These are phyloP conservation scores for Trichophyton schoenleinii DNA, from an alignment of 2,329 filamentous ascomycete genomes.

Conservation along the genomic window DNA sequence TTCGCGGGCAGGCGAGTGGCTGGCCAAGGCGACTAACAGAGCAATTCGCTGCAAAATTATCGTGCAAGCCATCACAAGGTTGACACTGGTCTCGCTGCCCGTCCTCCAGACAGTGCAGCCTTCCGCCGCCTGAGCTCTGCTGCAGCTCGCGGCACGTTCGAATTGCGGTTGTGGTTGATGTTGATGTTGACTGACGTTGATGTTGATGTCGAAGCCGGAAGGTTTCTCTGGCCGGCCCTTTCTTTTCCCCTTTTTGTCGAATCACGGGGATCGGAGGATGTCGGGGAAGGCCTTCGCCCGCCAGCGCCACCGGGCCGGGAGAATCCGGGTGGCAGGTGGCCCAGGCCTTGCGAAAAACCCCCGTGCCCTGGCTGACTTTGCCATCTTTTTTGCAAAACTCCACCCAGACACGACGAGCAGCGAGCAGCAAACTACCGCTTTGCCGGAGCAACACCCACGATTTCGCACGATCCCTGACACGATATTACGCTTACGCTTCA, in stretches of 20 bases:
- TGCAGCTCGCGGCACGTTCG: no score
- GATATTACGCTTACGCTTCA: neutral
- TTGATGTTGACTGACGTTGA: neutral
- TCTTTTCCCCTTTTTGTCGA: neutral
- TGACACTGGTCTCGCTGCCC: neutral
- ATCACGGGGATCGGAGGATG: neutral
- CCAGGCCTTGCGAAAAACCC: neutral
- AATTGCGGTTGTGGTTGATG: neutral
- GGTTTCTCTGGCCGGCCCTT: neutral
- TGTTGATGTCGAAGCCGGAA: neutral
- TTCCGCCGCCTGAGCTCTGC: no score
- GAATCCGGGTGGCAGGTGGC: constrained; percentile 1
- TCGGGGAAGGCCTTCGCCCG: neutral
- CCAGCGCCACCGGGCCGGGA: neutral
- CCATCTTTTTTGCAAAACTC: neutral
- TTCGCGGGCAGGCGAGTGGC: neutral
- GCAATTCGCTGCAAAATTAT: neutral
- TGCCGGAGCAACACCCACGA: neutral
- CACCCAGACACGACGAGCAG: neutral
- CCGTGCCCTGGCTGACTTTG: neutral
- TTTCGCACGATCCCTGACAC: neutral
- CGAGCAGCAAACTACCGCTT: neutral
- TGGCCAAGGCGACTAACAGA: neutral
- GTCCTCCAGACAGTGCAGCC: no score
- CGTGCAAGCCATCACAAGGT: neutral